Evolutionary conservation across 176 grass and related monocot species (phyloP).

Genomic region (Otatea glauca): DNA sequence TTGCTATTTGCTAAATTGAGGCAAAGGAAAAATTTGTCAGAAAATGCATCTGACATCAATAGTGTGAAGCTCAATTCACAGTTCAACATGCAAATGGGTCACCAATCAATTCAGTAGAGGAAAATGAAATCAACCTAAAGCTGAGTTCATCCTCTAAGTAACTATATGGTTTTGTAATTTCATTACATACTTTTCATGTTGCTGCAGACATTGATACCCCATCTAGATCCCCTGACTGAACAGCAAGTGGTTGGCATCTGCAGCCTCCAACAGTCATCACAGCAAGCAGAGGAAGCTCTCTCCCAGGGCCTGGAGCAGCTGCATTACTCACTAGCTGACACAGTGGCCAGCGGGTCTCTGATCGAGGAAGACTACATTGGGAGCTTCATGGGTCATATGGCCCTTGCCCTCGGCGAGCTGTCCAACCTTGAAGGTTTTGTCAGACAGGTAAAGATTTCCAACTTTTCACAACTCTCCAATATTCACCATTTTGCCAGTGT

Average conservation of each 20-base stretch:
- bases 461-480: conserved; percentile 23
- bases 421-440: conserved; percentile 85
- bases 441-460: conserved; percentile 63
- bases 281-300: conserved; percentile 95
- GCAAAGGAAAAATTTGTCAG: neutral
- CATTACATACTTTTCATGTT: conserved; percentile 17
- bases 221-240: conserved; percentile 84
- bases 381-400: conserved; percentile 84
- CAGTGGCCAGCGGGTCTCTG: conserved; percentile 58
- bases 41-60: neutral
- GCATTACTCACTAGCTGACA: conserved; percentile 70
- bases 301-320: conserved; percentile 87
- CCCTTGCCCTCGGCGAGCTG: conserved; percentile 76
- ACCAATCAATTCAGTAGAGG: neutral
- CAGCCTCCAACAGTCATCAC: conserved; percentile 76
- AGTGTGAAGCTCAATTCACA: neutral
- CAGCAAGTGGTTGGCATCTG: conserved; percentile 82
- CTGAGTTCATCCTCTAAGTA: neutral
- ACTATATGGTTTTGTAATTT: conserved; percentile 17
- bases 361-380: conserved; percentile 45
- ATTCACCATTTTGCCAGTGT: neutral
- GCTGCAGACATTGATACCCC: conserved; percentile 64
- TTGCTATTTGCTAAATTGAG: neutral
- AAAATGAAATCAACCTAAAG: neutral
- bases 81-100: neutral